Base-by-base conservation (phyloP, 371 early-diverging fungal species). In the Dichotomocladium elegans region DNA sequence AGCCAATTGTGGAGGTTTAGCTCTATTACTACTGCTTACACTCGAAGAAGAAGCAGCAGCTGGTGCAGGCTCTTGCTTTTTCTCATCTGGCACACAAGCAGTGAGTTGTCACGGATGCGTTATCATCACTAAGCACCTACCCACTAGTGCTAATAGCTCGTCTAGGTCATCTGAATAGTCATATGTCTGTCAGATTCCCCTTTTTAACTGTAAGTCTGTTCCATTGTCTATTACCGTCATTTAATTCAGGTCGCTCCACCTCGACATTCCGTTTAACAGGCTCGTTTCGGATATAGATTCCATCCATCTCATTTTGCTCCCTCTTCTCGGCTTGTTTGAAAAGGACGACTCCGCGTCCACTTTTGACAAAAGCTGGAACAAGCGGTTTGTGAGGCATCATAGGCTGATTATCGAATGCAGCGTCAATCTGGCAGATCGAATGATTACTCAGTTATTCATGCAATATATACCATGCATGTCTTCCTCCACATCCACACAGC, bases 211-310 rank as follows among this genome's bases (percentile, higher is more conserved):
- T n/a, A 1, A 17, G 1, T 8, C n/a, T 41, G 15, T n/a, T 41
- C 21, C 41, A 41, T 41, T 3, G 7, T 11, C 1, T 3, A 41
- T 41, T 21, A 40, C 40, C 8, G 21, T n/a, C 14, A 7, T 5
- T n/a, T 40, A 40, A 15, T 40, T 40, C 21, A 14, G 40, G 14
- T 19, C n/a, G n/a, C n/a, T n/a, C n/a, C n/a, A n/a, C n/a, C n/a
- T n/a, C n/a, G n/a, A n/a, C n/a, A n/a, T n/a, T n/a, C n/a, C 27
- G 25, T 9, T 45, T 14, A n/a, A 9, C 14, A 12, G 47, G 53
- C 43, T 72, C 69, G 37, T 72, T 71, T 4, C 66, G 60, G 10
- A 71, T 11, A 49, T 68, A 66, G 15, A 76, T 76, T 5, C 76
- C 73, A 40, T 72, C 68, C n/a, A n/a, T n/a, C 7, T 14, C 34